Percentiles rank a stretch among this genome's conserved stretches.
phyloP scores from a whole-genome alignment of 805 yeast genomes.

The Wickerhamiella kazuoi region DNA sequence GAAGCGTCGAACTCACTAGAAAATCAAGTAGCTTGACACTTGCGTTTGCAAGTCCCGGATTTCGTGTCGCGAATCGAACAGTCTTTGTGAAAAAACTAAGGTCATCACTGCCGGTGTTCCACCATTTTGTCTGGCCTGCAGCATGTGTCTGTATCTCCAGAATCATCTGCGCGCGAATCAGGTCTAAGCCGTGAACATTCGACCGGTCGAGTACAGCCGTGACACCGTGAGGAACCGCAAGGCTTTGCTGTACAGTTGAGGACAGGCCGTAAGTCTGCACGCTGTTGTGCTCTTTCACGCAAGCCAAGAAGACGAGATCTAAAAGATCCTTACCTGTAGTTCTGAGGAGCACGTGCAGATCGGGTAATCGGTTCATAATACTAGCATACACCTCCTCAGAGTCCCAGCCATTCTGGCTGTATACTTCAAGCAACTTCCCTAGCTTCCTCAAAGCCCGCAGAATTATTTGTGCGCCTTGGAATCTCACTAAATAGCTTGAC shows the following conservation, averaged over 20 bases:
- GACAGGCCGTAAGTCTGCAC: conserved; percentile 1
- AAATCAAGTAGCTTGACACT: conserved; percentile 32
- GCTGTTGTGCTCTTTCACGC: conserved; percentile 4
- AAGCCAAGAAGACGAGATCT: conserved; percentile 6
- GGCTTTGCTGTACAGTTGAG: background rate
- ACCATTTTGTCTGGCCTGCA: conserved; percentile 53
- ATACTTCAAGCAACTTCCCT: conserved; percentile 23
- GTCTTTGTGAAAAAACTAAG: conserved; percentile 53
- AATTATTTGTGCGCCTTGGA: conserved; percentile 44
- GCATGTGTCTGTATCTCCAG: conserved; percentile 43
- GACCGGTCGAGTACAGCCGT: conserved; percentile 6
- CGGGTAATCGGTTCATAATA: conserved; percentile 22
- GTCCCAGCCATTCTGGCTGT: conserved; percentile 28
- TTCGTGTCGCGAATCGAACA: conserved; percentile 31
- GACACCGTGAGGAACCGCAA: conserved; percentile 1
- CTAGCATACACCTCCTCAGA: conserved; percentile 21
- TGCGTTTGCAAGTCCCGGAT: conserved; percentile 24
- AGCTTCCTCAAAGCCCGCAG: conserved; percentile 37
- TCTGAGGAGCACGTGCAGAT: conserved; percentile 12
- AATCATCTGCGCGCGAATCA: conserved; percentile 23
- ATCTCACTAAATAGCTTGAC: conserved; percentile 30
- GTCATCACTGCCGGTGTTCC: conserved; percentile 34
- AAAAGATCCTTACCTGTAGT: conserved; percentile 6
- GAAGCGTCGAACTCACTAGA: conserved; percentile 33
- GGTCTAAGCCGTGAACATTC: conserved; percentile 11